These are phyloP conservation scores for Fagus sylvatica DNA, from an alignment of 306 rosid species.

Conservation along the genomic window DNA sequence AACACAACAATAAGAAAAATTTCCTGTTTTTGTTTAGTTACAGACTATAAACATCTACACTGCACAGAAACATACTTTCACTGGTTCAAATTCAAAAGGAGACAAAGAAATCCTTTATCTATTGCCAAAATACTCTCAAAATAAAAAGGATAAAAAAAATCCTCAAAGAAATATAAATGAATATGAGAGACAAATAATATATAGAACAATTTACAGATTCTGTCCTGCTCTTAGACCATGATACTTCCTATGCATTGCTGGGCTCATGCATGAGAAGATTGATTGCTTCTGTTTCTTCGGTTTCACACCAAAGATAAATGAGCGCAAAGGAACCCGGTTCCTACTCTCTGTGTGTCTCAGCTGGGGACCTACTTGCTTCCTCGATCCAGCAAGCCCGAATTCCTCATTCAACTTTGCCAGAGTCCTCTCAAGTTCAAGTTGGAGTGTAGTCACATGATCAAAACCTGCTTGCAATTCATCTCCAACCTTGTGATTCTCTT, in stretches of 20 bases:
- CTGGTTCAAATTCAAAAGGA: background rate
- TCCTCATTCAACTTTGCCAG: conserved; percentile 67
- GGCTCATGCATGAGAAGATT: conserved; percentile 69
- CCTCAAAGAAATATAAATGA: conserved; percentile 19
- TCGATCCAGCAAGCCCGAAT: conserved; percentile 55
- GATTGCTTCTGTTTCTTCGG: conserved; percentile 76
- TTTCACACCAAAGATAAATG: conserved; percentile 82
- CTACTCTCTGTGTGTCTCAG: conserved; percentile 46
- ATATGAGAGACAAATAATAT: background rate
- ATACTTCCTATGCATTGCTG: conserved; percentile 64
- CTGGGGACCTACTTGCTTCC: conserved; percentile 41
- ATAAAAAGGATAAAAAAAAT: background rate
- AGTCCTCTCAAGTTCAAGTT: conserved; percentile 57
- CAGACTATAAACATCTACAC: background rate
- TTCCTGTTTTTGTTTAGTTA: background rate
- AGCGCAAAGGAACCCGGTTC: conserved; percentile 66
- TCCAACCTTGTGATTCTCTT: conserved; percentile 86
- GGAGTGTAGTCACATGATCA: conserved; percentile 60
- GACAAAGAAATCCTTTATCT: background rate
- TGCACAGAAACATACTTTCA: background rate
- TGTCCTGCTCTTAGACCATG: conserved; percentile 37
- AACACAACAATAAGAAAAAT: background rate
- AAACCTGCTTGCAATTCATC: conserved; percentile 80
- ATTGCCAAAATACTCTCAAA: background rate
- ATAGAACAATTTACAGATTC: conserved; percentile 29